A percentile compares a stretch with the other conserved stretches of the same genome.
Conservation (phyloP, 768 basidiomycete genomes). For the Agaricus subrufescens region DNA sequence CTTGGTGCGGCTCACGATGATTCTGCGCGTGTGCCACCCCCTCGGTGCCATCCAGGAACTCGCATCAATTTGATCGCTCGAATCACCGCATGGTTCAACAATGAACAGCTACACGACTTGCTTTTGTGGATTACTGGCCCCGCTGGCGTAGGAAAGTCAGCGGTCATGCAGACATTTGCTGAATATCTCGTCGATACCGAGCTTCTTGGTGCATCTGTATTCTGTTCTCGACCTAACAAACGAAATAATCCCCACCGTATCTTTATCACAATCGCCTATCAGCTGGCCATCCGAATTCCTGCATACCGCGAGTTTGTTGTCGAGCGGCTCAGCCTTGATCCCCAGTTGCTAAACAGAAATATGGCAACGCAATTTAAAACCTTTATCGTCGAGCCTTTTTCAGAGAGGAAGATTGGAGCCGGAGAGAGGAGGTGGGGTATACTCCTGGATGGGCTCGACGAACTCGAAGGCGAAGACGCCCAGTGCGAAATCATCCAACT, state of each 20-base stretch:
- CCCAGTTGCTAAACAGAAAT: neutral
- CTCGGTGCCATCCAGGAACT: no score
- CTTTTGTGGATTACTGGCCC: no score
- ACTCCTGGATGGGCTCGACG: no score
- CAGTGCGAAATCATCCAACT: neutral
- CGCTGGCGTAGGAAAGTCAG: conserved; percentile 8
- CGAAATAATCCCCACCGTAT: neutral
- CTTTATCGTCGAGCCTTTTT: neutral
- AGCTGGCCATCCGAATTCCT: neutral
- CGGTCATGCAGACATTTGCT: conserved; percentile 1
- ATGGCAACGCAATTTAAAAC: neutral
- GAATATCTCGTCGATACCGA: neutral
- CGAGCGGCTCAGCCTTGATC: neutral
- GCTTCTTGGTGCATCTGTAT: neutral
- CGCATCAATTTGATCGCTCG: no score
- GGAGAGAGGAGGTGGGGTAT: neutral
- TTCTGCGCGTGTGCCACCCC: no score
- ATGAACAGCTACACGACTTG: no score
- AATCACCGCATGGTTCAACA: no score
- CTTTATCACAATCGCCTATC: conserved; percentile 2
- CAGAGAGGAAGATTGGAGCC: neutral
- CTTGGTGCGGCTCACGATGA: no score
- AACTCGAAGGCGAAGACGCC: neutral
- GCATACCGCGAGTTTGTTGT: neutral
- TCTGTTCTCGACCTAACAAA: neutral